phyloP scores from a whole-genome alignment of 192 early-diverging fungal species.

The Piromyces sp. region DNA sequence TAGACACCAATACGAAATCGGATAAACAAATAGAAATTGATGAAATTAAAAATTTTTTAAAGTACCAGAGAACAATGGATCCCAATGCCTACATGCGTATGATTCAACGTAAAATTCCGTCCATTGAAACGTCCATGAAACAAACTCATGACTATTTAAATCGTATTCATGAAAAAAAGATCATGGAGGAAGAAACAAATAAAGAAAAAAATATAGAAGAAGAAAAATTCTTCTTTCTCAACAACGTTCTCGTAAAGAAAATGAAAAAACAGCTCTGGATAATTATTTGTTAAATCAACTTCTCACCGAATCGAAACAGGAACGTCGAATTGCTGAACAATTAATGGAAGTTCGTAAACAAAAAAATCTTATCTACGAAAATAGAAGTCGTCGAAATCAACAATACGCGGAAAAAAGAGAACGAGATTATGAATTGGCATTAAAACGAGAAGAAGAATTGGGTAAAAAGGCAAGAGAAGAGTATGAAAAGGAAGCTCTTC shows the following conservation, averaged over 20 bases:
- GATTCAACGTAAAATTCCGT: neutral
- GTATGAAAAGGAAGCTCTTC: constrained; percentile 15
- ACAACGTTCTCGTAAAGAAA: constrained; percentile 21
- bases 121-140: neutral
- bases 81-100: neutral
- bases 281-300: constrained; percentile 22
- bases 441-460: constrained; percentile 21
- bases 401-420: constrained; percentile 35
- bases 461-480: constrained; percentile 18
- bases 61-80: neutral
- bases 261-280: constrained; percentile 20
- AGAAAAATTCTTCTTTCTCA: constrained; percentile 27
- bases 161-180: constrained; percentile 15
- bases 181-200: constrained; percentile 22
- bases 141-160: neutral
- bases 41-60: neutral
- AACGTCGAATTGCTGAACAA: constrained; percentile 40
- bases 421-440: constrained; percentile 32
- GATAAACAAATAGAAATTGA: neutral
- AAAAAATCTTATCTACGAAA: constrained; percentile 34
- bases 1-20: neutral
- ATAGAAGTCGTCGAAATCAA: constrained; percentile 24
- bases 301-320: constrained; percentile 37
- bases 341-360: constrained; percentile 33
- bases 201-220: constrained; percentile 29